Evolutionary conservation across 2,329 filamentous ascomycete species (phyloP).

Genomic region (Zalaria obscura): DNA sequence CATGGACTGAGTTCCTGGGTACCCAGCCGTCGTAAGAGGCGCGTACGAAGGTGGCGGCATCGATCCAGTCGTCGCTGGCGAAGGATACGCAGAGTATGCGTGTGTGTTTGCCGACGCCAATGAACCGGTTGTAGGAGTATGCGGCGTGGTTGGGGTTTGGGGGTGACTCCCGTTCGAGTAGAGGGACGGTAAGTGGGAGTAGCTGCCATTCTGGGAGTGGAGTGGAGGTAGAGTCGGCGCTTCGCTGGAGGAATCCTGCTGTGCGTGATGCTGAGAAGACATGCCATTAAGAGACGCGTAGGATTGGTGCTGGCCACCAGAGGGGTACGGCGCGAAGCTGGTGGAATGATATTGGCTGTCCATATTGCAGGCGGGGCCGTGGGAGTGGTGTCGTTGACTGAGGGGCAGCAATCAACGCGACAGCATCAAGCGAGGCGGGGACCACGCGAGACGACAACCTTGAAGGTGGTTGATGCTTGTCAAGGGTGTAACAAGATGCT

Average conservation of each 20-base stretch:
- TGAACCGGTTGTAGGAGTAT: conserved; percentile 17
- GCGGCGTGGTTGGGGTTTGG: conserved; percentile 18
- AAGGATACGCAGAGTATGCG: conserved; percentile 16
- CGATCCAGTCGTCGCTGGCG: conserved; percentile 13
- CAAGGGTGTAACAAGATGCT: no score
- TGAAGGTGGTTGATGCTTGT: no score
- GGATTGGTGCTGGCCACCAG: background rate
- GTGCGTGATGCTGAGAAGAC: conserved; percentile 9
- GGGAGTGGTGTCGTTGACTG: no score
- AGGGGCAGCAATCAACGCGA: background rate
- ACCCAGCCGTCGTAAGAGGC: conserved; percentile 11
- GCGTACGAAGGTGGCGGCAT: conserved; percentile 19
- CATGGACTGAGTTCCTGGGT: conserved; percentile 13
- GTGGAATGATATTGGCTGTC: conserved; percentile 4
- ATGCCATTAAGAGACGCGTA: background rate
- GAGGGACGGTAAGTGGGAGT: conserved; percentile 17
- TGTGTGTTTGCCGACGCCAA: conserved; percentile 13
- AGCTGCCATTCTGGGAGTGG: conserved; percentile 15
- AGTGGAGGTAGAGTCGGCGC: conserved; percentile 19
- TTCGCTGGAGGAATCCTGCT: conserved; percentile 9
- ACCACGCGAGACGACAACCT: no score
- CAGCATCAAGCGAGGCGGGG: no score
- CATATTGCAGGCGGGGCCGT: conserved; percentile 3
- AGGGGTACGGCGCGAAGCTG: background rate
- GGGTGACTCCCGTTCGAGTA: conserved; percentile 17